Base-by-base conservation (phyloP, 495 filamentous ascomycete species). In the Daldinia vernicosa region DNA sequence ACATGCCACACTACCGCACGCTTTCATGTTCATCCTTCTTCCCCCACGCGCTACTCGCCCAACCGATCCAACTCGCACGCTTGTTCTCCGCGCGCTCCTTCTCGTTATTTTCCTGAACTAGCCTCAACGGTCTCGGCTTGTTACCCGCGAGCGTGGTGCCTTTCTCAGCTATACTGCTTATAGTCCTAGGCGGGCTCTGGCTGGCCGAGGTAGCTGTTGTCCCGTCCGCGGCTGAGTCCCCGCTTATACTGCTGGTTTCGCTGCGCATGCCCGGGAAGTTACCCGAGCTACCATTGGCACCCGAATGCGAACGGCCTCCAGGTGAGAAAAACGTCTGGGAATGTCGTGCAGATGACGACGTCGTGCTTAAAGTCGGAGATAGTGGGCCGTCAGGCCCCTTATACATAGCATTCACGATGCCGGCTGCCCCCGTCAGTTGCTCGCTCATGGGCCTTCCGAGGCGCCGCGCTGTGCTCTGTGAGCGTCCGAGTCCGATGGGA, bases 391-490 rank as follows among this genome's bases (percentile, higher is more conserved):
- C 77, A 40, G 84, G 76, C 6, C 83, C 78, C 71, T 89, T 90
- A 81, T 94, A 93, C 91, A 96, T 96, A 72, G 91, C 91, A 65
- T 91, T 91, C 19, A 95, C 89, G 30, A 95, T 87, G 43, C 84
- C 86, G 17, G 92, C 92, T 4, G 88, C 89, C 50, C 85, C 82
- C 56, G 88, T 85, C 69, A 83, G 82, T 70, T 92, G 90, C 67
- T 97, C 93, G 58, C 92, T 95, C 77, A 86, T 78, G 84, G 89
- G 80, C 80, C 88, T 80, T 85, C 86, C 59, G 39, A 65, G 66
- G 78, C 84, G 75, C 69, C 85, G 89, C 17, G 70, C 71, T 12
- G 86, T 83, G 66, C 89, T 91, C 66, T 87, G 81, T 8, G 89
- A 86, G 55, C 93, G 90, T 39, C 78, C 81, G 22, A 97, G 83